Evolutionary conservation across 352 stramenopile genomes (phyloP).

Genomic region (Pythium rhizo-oryzae): DNA sequence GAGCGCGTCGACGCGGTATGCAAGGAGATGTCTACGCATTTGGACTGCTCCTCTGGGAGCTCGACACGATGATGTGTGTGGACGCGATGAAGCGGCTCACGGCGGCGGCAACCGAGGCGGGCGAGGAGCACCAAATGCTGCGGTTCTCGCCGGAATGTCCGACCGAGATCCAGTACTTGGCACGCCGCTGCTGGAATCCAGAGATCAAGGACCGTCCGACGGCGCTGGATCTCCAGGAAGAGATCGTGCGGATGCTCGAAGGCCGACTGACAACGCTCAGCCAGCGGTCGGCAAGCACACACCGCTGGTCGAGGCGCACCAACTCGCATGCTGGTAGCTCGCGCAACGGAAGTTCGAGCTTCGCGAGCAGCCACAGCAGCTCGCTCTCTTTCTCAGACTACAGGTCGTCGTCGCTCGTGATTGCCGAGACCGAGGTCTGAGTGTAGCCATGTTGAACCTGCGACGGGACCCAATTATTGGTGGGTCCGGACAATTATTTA

Average conservation of each 20-base stretch:
- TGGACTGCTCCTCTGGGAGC: slow-evolving; percentile 71
- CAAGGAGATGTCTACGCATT: slow-evolving; percentile 72
- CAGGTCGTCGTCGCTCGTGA: slow-evolving; percentile 20
- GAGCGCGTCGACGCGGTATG: slow-evolving; percentile 18
- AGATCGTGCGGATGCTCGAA: slow-evolving; percentile 70
- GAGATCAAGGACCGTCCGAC: slow-evolving; percentile 46
- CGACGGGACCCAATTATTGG: too few species aligned
- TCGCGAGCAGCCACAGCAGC: slow-evolving; percentile 25
- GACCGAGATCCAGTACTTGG: slow-evolving; percentile 52
- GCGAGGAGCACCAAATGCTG: slow-evolving; percentile 55
- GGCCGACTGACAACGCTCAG: slow-evolving; percentile 48
- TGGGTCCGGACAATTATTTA: too few species aligned
- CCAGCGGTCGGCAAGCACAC: slow-evolving; percentile 28
- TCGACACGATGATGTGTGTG: slow-evolving; percentile 74
- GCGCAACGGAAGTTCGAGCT: slow-evolving; percentile 21
- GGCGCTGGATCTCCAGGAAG: slow-evolving; percentile 76
- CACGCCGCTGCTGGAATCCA: slow-evolving; percentile 65
- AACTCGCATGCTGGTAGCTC: slow-evolving; percentile 31
- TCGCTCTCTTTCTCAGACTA: slow-evolving; percentile 27
- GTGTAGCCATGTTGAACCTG: slow-evolving; percentile 19
- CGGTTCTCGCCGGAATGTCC: slow-evolving; percentile 70
- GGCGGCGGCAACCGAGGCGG: slow-evolving; percentile 11
- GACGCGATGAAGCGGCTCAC: slow-evolving; percentile 56
- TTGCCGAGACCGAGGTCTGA: slow-evolving; percentile 31
- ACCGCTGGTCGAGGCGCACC: slow-evolving; percentile 59